Evolutionary conservation across 1,284 basidiomycete species (phyloP), one percentile per base, ranked within the genome.

Genomic region (Peniophora sp.): DNA sequence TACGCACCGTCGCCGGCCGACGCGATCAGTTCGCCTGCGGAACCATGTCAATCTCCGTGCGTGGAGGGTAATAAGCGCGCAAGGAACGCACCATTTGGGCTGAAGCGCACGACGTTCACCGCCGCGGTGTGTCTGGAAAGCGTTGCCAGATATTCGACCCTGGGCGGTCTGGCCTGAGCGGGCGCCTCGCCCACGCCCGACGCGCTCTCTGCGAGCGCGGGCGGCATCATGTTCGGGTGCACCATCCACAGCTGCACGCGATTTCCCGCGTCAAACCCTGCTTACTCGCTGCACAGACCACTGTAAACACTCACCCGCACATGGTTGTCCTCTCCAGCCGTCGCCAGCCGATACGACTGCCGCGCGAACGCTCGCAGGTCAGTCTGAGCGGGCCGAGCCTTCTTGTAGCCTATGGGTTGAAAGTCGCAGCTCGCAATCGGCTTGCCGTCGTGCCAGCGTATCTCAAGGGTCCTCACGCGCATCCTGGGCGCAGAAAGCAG

Each of bases 41-140:
- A 45, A n/a, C n/a, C n/a, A 41, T 32, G 6, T 39, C 44, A 45
- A 35, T 38, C 22, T 41, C n/a, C 23, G 41, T 14, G 41, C 23
- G 41, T 14, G 41, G n/a, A 47, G 24, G 20, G n/a, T 22, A 48
- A 36, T 32, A 48, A 23, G 17, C 23, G 24, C 32, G 36, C 27
- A 36, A 12, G 27, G 27, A 17, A 72, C 79, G 60, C 63, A 85
- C 96, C 95, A 61, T 89, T 93, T 8, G 96, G 96, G 61, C 91
- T 95, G 72, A 93, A 99, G 45, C 96, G 78, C 22, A 97, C 96
- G 14, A 97, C 96, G 59, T 99, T 99, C 55, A 99, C 96, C 3
- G 94, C 85, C 20, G 92, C 92, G 11, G 92, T 93, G 68, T 99
- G 96, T 62, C 93, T 84, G 59, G 79, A 86, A 49, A 99, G 79